Evolutionary conservation across 352 stramenopile species (phyloP).

Genomic region (Phytophthora hibernalis): DNA sequence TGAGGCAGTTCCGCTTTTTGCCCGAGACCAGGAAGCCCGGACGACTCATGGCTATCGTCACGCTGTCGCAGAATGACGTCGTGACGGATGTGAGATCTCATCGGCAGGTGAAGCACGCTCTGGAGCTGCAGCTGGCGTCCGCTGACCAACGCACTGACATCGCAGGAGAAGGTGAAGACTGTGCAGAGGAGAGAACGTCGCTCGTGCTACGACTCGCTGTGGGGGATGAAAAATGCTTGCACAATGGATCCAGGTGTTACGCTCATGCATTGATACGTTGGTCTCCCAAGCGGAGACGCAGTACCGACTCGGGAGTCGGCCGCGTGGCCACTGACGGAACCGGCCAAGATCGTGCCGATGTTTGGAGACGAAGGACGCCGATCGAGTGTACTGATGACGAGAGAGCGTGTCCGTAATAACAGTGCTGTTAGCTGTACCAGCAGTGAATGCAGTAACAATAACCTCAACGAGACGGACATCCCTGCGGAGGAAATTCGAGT

Average conservation of each 20-base stretch:
- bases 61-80: conserved; percentile 62
- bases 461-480: conserved; percentile 36
- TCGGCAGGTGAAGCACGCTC: conserved; percentile 48
- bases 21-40: conserved; percentile 38
- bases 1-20: conserved; percentile 62
- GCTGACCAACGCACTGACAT: conserved; percentile 25
- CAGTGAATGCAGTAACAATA: conserved; percentile 47
- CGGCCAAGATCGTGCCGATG: conserved; percentile 42
- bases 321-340: conserved; percentile 28
- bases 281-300: conserved; percentile 46
- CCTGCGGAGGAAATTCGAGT: conserved; percentile 42
- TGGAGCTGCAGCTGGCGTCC: conserved; percentile 56
- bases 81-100: conserved; percentile 57
- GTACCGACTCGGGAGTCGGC: conserved; percentile 31
- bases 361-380: conserved; percentile 37
- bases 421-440: conserved; percentile 43
- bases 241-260: conserved; percentile 58
- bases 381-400: conserved; percentile 22
- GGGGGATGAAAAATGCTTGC: conserved; percentile 40
- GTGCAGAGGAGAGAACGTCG: conserved; percentile 1
- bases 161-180: conserved; percentile 6
- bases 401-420: conserved; percentile 29
- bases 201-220: conserved; percentile 54
- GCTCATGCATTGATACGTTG: conserved; percentile 54
- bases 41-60: conserved; percentile 47